These are phyloP conservation scores for Groenewaldozyma sp. DNA, from an alignment of 1,139 yeast genomes.

Conservation along the genomic window DNA sequence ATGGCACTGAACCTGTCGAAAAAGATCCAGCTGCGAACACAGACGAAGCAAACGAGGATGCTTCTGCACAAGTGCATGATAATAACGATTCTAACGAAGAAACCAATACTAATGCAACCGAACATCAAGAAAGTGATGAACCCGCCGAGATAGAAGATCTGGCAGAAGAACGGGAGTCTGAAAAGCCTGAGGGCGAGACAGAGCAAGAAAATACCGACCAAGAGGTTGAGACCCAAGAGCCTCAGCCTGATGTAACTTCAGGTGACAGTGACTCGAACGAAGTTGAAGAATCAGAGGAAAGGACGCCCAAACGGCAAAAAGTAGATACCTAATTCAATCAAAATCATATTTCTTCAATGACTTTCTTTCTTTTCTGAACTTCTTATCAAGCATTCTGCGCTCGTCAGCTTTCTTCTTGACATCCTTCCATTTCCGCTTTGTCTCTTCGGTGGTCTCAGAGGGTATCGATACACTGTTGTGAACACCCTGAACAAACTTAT, in stretches of 20 bases:
- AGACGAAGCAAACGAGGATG: too few relatives aligned
- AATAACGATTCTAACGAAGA: not conserved
- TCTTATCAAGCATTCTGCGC: slow-evolving; percentile 43
- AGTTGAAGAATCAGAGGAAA: not conserved
- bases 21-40: too few relatives aligned
- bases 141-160: slow-evolving; percentile 2
- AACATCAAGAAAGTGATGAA: slow-evolving; percentile 2
- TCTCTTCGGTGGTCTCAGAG: slow-evolving; percentile 42
- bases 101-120: not conserved
- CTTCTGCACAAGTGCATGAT: too few relatives aligned
- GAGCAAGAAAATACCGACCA: slow-evolving; percentile 4
- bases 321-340: not conserved
- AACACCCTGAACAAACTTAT: slow-evolving; percentile 48
- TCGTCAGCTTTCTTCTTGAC: slow-evolving; percentile 41
- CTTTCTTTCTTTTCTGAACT: slow-evolving; percentile 48
- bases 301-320: slow-evolving; percentile 2
- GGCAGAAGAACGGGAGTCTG: slow-evolving; percentile 3
- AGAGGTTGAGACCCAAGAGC: slow-evolving; percentile 3
- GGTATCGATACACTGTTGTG: slow-evolving; percentile 41
- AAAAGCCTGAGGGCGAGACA: slow-evolving; percentile 2
- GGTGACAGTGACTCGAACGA: slow-evolving; percentile 5
- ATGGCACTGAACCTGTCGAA: not conserved
- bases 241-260: slow-evolving; percentile 3
- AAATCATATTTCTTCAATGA: slow-evolving; percentile 28
- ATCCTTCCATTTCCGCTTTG: slow-evolving; percentile 46